A percentile compares a stretch with the other conserved stretches of the same genome.
Conservation (phyloP, 345 rosid genomes). For the Lepidium aucheri region DNA sequence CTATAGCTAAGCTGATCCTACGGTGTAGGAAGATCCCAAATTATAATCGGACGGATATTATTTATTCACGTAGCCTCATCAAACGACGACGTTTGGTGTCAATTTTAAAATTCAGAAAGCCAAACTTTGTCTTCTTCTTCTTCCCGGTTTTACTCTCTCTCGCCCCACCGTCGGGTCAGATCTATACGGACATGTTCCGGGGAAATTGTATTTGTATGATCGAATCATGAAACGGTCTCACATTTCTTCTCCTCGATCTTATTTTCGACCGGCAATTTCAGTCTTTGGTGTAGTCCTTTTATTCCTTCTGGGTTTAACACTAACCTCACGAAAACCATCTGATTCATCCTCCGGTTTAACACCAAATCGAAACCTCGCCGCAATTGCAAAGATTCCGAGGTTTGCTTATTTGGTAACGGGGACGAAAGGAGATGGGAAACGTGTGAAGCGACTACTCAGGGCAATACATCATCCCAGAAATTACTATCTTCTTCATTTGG, state of each 20-base stretch:
- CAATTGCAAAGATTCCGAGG: slow-evolving; percentile 33
- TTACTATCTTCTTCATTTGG: slow-evolving; percentile 71
- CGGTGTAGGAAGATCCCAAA: neutral
- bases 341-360: slow-evolving; percentile 9
- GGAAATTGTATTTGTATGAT: neutral
- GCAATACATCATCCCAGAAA: slow-evolving; percentile 79
- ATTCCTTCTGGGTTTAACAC: slow-evolving; percentile 33
- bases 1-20: neutral
- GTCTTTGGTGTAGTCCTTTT: slow-evolving; percentile 30
- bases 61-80: neutral
- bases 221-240: slow-evolving; percentile 52
- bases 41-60: neutral
- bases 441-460: slow-evolving; percentile 52
- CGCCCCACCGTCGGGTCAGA: slow-evolving; percentile 27
- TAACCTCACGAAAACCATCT: slow-evolving; percentile 28
- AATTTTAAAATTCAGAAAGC: neutral
- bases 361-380: slow-evolving; percentile 10
- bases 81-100: neutral
- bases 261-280: slow-evolving; percentile 36
- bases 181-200: slow-evolving; percentile 10
- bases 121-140: slow-evolving; percentile 6
- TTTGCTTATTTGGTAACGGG: slow-evolving; percentile 76
- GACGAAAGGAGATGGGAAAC: slow-evolving; percentile 59
- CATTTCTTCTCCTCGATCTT: slow-evolving; percentile 30
- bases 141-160: slow-evolving; percentile 10